Evolutionary conservation across 495 filamentous ascomycete species (phyloP), one percentile per base, ranked within the genome.

Genomic region (Podospora didyma): DNA sequence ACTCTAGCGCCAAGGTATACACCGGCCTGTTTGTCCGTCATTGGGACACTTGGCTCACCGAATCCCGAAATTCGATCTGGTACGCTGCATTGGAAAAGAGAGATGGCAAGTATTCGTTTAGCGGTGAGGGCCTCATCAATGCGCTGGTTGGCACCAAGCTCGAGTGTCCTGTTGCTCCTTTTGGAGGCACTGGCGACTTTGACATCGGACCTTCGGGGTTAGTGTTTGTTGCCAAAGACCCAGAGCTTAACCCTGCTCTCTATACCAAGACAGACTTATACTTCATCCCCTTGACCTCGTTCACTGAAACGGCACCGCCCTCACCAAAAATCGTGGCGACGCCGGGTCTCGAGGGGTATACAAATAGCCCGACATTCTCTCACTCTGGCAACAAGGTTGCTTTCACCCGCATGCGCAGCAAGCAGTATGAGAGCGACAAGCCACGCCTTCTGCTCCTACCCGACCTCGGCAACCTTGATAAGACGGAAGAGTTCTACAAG

Each of bases 371-470:
- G 1, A 81, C 85, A 4, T 88, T 96, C 58, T 89, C 89, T 2
- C 84, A 87, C 17, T 81, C 86, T 62, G 90, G 89, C 1, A 80
- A 76, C 49, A 79, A 79, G 46, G 80, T 92, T 9, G 92, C 86
- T n/a, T 91, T 96, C 58, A 82, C 91, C 42, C 80, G 86, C 31
- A 92, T 92, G 89, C 77, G 80, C 22, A 75, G 84, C 57, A 83
- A 87, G 61, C 90, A 90, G 21, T 96, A 97, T 66, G 93, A 97
- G 72, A 87, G 87, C 10, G 93, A 97, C 74, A 89, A 90, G 70
- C 88, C 92, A 47, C 79, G 89, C 3, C 79, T 96, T 3, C 69
- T 97, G 51, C 72, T 96, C 14, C 56, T 84, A 7, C 75, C 76
- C 1, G 75, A 84, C 66, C 68, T 90, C 47, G 71, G 71, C 6